Evolutionary conservation across 805 yeast species (phyloP).

Genomic region (Saccharomyces kudriavzevii): DNA sequence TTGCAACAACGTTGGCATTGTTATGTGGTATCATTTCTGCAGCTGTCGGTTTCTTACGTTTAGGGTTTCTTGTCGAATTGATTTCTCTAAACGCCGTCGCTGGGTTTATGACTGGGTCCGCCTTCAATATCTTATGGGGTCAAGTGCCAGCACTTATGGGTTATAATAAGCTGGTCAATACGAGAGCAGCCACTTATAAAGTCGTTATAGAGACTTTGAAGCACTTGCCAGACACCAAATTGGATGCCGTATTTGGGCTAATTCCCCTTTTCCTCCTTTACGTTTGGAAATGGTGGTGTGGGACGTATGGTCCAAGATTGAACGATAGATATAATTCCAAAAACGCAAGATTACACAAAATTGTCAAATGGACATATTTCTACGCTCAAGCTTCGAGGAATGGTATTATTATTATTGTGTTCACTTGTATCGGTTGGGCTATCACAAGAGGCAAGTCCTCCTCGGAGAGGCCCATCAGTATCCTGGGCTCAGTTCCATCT

Average conservation of each 20-base stretch:
- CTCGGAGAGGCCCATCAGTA: constrained; percentile 36
- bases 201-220: constrained; percentile 68
- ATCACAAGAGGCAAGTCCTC: constrained; percentile 46
- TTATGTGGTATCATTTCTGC: constrained; percentile 80
- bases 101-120: constrained; percentile 94
- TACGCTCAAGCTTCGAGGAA: constrained; percentile 70
- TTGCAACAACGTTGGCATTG: constrained; percentile 73
- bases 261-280: constrained; percentile 66
- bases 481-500: constrained; percentile 72
- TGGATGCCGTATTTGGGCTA: constrained; percentile 87
- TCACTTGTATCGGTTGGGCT: constrained; percentile 78
- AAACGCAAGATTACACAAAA: constrained; percentile 10
- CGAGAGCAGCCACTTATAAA: constrained; percentile 60
- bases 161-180: constrained; percentile 53
- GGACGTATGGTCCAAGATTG: constrained; percentile 46
- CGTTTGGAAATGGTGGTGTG: constrained; percentile 58
- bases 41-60: constrained; percentile 72
- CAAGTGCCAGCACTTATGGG: constrained; percentile 88
- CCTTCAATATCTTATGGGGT: constrained; percentile 71
- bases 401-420: constrained; percentile 72
- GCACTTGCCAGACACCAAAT: constrained; percentile 55
- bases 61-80: constrained; percentile 83
- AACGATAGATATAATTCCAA: constrained; percentile 41
- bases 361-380: constrained; percentile 43
- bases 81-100: constrained; percentile 87